Conservation (phyloP, 305 asterid species). For the Vinca major region DNA sequence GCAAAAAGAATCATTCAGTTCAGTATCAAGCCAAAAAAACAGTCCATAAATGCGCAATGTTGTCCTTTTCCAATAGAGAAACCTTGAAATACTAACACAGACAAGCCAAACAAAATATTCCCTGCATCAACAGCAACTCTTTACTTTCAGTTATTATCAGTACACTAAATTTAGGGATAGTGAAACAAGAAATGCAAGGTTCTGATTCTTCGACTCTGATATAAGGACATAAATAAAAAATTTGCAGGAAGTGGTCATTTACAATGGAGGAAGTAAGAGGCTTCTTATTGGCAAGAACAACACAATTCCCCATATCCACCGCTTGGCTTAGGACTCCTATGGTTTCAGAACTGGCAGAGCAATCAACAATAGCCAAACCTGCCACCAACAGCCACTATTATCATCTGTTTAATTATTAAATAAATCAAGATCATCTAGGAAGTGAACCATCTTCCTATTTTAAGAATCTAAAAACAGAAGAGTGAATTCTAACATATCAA, state of each 20-base stretch:
- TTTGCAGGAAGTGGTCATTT: constrained; percentile 11
- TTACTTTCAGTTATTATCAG: background rate
- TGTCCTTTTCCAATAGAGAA: no score
- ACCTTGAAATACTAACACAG: background rate
- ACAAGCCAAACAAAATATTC: background rate
- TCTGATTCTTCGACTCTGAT: background rate
- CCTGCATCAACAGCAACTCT: background rate
- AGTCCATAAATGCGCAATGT: background rate
- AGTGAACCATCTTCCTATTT: background rate
- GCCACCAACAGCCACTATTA: constrained; percentile 19
- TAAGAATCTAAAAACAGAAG: no score
- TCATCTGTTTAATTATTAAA: background rate
- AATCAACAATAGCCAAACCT: constrained; percentile 78
- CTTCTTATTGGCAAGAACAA: constrained; percentile 92
- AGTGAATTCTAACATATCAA: background rate
- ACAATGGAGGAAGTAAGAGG: constrained; percentile 80
- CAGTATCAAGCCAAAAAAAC: background rate
- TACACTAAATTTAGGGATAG: background rate
- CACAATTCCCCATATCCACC: constrained; percentile 50
- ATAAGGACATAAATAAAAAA: background rate
- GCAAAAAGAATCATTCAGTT: constrained; percentile 23
- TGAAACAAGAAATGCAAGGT: background rate
- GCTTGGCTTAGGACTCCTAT: constrained; percentile 42
- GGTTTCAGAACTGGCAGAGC: constrained; percentile 90
- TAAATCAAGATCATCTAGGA: background rate